Base-by-base conservation (phyloP, 2,329 filamentous ascomycete species). In the Endocalyx cinctus region DNA sequence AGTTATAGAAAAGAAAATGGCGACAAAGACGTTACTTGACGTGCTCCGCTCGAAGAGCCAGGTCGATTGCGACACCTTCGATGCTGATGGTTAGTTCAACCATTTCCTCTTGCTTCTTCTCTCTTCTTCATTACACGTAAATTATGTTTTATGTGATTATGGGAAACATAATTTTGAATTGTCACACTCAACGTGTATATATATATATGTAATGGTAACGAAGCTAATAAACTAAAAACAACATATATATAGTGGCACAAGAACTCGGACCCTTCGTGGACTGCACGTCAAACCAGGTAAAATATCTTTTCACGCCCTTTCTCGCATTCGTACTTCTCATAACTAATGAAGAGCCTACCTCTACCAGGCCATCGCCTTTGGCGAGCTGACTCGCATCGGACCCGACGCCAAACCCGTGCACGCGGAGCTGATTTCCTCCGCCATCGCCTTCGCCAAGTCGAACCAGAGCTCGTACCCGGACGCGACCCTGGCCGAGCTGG, bases 211-310 rank as follows among this genome's bases (percentile, higher is more conserved):
- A n/a, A n/a, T n/a, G n/a, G n/a, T n/a, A n/a, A n/a, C n/a, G n/a
- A n/a, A 23, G 20, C 20, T 8, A 23, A n/a, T n/a, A 23, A 8
- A 23, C 20, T 23, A 8, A 23, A 8, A n/a, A 23, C 20, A n/a
- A 8, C 20, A 38, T 17, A n/a, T 17, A 7, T 14, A 10, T 37
- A 71, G 70, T 72, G 22, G 62, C 66, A 10, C 60, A 57, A 45
- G 45, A 54, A 6, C 45, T 70, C 3, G 70, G 66, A 11, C 67
- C 67, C 2, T 75, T 74, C 37, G 55, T 62, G 5, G 70, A 74
- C 42, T 74, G 68, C 39, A 75, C 71, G 14, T 74, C 70, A 2
- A 74, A 74, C 34, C 71, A 74, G 54, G 70, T 70, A 43, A 35
- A 43, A 17, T 7, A n/a, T 23, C 20, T 8, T 23, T 23, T 8